These are phyloP conservation scores for Apiotrichum laibachii DNA, from an alignment of 1,284 basidiomycete genomes.

Conservation along the genomic window DNA sequence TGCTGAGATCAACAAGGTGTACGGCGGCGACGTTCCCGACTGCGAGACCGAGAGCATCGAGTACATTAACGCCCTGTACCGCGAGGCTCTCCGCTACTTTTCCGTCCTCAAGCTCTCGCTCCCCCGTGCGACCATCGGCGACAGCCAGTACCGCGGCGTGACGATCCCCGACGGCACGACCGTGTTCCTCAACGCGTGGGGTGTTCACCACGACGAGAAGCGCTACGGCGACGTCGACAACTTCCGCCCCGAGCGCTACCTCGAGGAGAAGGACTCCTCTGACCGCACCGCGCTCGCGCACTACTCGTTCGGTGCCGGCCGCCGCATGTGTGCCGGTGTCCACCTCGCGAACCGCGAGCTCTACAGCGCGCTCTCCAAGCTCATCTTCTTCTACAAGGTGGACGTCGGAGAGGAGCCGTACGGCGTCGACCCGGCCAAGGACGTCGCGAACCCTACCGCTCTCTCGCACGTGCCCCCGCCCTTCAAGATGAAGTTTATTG, in stretches of 20 bases:
- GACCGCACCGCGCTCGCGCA: slow-evolving; percentile 14
- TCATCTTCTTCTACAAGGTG: slow-evolving; percentile 25
- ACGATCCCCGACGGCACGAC: slow-evolving; percentile 37
- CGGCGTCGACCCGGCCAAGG: slow-evolving; percentile 20
- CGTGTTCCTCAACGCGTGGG: slow-evolving; percentile 43
- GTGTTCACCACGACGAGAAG: slow-evolving; percentile 31
- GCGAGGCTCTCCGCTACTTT: slow-evolving; percentile 23
- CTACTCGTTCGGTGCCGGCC: slow-evolving; percentile 24
- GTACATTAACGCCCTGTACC: slow-evolving; percentile 20
- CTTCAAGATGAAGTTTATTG: slow-evolving; percentile 23
- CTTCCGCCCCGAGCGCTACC: slow-evolving; percentile 25
- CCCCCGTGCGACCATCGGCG: slow-evolving; percentile 21
- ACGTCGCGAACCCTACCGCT: slow-evolving; percentile 12
- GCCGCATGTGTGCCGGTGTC: slow-evolving; percentile 25
- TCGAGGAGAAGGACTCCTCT: slow-evolving; percentile 9
- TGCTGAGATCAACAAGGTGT: slow-evolving; percentile 15
- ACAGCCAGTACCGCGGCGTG: slow-evolving; percentile 32
- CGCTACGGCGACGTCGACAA: slow-evolving; percentile 20
- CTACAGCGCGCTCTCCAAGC: slow-evolving; percentile 21
- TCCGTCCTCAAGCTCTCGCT: slow-evolving; percentile 24
- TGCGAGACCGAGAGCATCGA: slow-evolving; percentile 15
- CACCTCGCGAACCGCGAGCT: slow-evolving; percentile 27
- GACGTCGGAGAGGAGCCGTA: slow-evolving; percentile 17
- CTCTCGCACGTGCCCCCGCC: slow-evolving; percentile 9
- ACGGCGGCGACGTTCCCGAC: slow-evolving; percentile 18